A percentile compares a stretch with the other conserved stretches of the same genome.
Evolutionary conservation across 805 yeast genomes (phyloP).

Genomic region (Candida pseudofarinosa): DNA sequence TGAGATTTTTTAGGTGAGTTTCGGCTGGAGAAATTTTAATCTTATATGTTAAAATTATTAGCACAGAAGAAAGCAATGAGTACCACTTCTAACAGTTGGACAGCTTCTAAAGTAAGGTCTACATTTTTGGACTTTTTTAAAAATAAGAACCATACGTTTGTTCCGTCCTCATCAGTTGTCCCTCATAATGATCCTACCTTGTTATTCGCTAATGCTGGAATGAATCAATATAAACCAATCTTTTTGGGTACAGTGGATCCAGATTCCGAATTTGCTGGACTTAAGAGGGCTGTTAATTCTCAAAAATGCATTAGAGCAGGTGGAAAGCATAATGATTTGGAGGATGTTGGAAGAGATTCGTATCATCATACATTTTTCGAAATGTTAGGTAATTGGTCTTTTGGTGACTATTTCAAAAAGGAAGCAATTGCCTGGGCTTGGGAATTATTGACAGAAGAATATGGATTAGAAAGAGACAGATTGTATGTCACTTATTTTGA

Average conservation of each 20-base stretch:
- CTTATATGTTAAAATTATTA: conserved; percentile 10
- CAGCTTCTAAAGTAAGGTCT: conserved; percentile 60
- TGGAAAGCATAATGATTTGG: conserved; percentile 97
- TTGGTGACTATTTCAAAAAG: conserved; percentile 96
- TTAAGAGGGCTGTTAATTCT: conserved; percentile 90
- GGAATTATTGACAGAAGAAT: conserved; percentile 85
- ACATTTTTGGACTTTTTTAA: conserved; percentile 84
- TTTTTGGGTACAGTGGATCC: conserved; percentile 98
- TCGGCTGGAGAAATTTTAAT: background rate
- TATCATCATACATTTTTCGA: conserved; percentile 98
- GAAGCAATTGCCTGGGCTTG: conserved; percentile 89
- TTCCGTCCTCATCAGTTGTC: conserved; percentile 90
- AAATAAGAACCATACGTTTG: conserved; percentile 66
- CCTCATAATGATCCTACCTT: conserved; percentile 98
- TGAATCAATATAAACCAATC: conserved; percentile 98
- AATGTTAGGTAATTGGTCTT: conserved; percentile 99
- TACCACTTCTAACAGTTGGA: conserved; percentile 29
- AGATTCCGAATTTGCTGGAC: conserved; percentile 72
- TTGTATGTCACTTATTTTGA: conserved; percentile 95
- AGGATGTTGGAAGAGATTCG: conserved; percentile 96
- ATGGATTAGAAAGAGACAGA: conserved; percentile 73
- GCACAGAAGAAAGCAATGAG: conserved; percentile 18
- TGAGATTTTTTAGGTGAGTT: background rate
- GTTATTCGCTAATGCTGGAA: conserved; percentile 96
- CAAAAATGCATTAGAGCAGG: conserved; percentile 99